Evolutionary conservation across 78 protist species (phyloP), one percentile per base, ranked within the genome.

Genomic region (Polysphondylium violaceum): DNA sequence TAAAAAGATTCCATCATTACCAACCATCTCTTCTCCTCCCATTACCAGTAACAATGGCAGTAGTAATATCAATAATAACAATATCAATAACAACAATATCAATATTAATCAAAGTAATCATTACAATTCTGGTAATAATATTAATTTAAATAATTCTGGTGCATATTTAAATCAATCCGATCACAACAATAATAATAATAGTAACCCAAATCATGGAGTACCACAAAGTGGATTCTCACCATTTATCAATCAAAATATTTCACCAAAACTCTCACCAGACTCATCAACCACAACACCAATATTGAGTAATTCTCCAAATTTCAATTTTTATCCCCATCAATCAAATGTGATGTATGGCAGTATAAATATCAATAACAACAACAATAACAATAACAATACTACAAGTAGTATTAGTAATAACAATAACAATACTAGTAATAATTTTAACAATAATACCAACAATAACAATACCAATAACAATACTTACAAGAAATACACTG

Each of bases 191-290:
- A 55, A 3, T 6, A 55, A 55, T 55, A 55, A 25, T 14, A 27
- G 38, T 27, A 3, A 27, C 3, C 31, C 53, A 2, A 27, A 73
- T 17, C 61, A 73, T 73, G 17, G 21, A 53, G 36, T 43, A 8
- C 53, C 27, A 68, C 23, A 35, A 2, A 25, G 31, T 67, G 74
- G 74, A 41, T 65, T 53, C 9, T 65, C 74, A 53, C 89, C 78
- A 11, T 29, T 25, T 59, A 58, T 44, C 40, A 23, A n/a, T 41
- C 64, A 31, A 25, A 78, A 27, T 47, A 69, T 17, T 12, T 69
- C 91, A 25, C 91, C 91, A 27, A 67, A 69, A 59, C 60, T 63
- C 17, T 55, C 72, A 7, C 91, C 91, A 41, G 91, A 83, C 14
- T 38, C 61, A 0, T 83, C 91, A 16, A 51, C 75, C 1, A 71